phyloP scores from a whole-genome alignment of 257 asterid species.

The Nicotiana tabacum region DNA sequence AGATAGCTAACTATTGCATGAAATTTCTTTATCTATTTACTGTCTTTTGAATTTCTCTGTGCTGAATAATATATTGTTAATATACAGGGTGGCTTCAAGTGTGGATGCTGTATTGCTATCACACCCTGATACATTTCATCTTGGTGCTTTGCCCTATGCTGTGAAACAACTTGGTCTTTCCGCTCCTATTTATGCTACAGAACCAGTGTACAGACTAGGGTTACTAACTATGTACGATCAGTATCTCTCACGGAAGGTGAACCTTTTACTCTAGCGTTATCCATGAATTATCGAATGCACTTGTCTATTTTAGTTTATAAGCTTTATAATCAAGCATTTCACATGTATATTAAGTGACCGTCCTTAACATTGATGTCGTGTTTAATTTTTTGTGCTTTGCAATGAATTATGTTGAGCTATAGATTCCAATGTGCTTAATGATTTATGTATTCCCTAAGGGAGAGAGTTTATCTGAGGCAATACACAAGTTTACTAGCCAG shows the following conservation, averaged over 20 bases:
- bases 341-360: not conserved
- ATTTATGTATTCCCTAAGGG: not conserved
- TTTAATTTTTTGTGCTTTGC: not conserved
- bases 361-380: not conserved
- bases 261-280: slow-evolving; percentile 8
- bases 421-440: not conserved
- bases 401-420: not conserved
- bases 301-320: not conserved
- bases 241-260: slow-evolving; percentile 92
- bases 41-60: not conserved
- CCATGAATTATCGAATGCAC: not conserved
- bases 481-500: not conserved
- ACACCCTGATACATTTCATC: slow-evolving; percentile 92
- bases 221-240: slow-evolving; percentile 94
- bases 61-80: slow-evolving; percentile 20
- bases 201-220: slow-evolving; percentile 93
- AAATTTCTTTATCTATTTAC: not conserved
- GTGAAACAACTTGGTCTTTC: slow-evolving; percentile 74
- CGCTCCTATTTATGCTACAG: slow-evolving; percentile 92
- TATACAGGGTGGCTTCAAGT: slow-evolving; percentile 80
- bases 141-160: slow-evolving; percentile 95
- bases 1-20: not conserved
- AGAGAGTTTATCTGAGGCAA: not conserved
- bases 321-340: not conserved
- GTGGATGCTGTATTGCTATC: slow-evolving; percentile 96